Base-by-base conservation (phyloP, 495 filamentous ascomycete genomes). In the Daldinia bambusicola region DNA sequence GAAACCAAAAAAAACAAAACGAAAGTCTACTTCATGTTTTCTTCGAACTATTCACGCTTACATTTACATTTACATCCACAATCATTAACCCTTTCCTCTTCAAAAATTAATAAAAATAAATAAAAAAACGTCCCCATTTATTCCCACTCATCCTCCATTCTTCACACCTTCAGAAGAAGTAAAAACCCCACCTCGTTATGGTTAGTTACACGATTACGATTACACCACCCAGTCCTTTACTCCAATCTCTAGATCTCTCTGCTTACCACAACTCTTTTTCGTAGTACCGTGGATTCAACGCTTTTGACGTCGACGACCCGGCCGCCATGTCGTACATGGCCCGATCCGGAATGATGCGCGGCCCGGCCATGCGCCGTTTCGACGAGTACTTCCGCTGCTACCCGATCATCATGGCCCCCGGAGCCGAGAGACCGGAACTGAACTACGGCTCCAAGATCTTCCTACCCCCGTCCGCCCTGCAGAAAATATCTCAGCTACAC, bases 361-460 rank as follows among this genome's bases (percentile, higher is more conserved):
- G 78, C 61, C 72, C 78, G 16, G 70, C 67, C 32, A 64, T 75
- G 16, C 82, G 81, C 57, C 93, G 95, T 59, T 99, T 98, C 82
- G 94, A 99, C 80, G 96, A 98, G 80, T 97, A 95, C 79, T 97
- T 96, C 79, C 91, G 95, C 36, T 97, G 93, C 82, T 99, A 98
- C 75, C 96, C 95, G 18, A 85, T 96, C 65, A 89, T 90, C 72
- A 97, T 98, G 93, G 87, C 97, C 65, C 92, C 95, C n/a, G 93
- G 95, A 6, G 88, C 93, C 22, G 95, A 97, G 70, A 86, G 95
- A 76, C 92, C 93, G 60, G 89, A 92, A 59, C 89, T 96, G 61
- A 98, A 98, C 83, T 94, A 94, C 77, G 95, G 95, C 64, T 95
- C 94, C 80, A 99, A 99, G 82, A 94, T 98, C 72, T 91, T 99